These are phyloP conservation scores for Alternaria hordeiaustralica DNA, from an alignment of 2,329 filamentous ascomycete species.

Conservation along the genomic window DNA sequence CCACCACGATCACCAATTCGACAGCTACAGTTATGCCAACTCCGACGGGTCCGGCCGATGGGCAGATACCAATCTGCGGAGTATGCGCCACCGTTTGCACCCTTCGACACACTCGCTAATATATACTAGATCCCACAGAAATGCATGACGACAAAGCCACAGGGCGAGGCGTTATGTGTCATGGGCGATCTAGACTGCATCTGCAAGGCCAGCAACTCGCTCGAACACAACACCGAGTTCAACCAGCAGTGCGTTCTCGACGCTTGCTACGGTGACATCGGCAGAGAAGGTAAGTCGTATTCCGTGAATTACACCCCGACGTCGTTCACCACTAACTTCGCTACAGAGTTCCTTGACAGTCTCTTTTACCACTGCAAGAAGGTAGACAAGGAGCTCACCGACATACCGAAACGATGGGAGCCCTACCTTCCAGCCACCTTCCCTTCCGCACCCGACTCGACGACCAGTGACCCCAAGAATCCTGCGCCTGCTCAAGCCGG, in stretches of 20 bases:
- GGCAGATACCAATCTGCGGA: constrained; percentile 14
- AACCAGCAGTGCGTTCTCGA: constrained; percentile 18
- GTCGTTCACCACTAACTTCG: neutral
- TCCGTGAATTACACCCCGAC: neutral
- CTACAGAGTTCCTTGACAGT: constrained; percentile 17
- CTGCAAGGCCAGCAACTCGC: constrained; percentile 19
- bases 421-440: constrained; percentile 10
- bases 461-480: neutral
- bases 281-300: constrained; percentile 7
- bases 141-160: constrained; percentile 11
- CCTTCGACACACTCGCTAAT: too few species aligned
- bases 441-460: neutral
- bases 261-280: constrained; percentile 15
- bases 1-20: neutral
- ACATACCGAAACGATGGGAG: constrained; percentile 20
- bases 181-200: constrained; percentile 20
- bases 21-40: neutral
- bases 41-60: neutral
- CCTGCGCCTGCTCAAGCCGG: neutral
- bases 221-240: constrained; percentile 20
- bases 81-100: too few species aligned
- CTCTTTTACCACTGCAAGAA: constrained; percentile 16
- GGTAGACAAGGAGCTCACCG: neutral
- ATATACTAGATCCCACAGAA: constrained; percentile 11
- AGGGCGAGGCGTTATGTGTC: constrained; percentile 7